phyloP scores from a whole-genome alignment of 1,139 yeast species.

The Ogataea hybrid region DNA sequence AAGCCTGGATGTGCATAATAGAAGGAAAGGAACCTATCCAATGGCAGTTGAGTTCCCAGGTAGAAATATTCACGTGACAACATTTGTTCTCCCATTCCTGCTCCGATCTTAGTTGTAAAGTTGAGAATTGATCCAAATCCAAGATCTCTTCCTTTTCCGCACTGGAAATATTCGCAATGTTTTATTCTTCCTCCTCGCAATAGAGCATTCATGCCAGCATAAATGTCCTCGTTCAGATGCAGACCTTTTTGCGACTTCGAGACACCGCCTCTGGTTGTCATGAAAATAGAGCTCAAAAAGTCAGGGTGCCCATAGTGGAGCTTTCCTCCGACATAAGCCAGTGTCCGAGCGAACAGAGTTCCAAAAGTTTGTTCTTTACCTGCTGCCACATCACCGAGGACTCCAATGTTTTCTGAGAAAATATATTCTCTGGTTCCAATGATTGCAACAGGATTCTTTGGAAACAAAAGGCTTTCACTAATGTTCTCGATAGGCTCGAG shows the following conservation, averaged over 20 bases:
- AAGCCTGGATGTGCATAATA: conserved; percentile 59
- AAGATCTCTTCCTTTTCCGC: conserved; percentile 57
- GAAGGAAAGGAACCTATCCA: conserved; percentile 51
- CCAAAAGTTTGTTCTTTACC: conserved; percentile 61
- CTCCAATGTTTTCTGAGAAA: conserved; percentile 53
- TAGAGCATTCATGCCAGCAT: conserved; percentile 55
- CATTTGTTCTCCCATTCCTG: conserved; percentile 61
- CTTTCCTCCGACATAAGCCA: conserved; percentile 55
- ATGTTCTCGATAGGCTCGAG: conserved; percentile 7
- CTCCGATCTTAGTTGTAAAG: conserved; percentile 55
- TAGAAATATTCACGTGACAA: conserved; percentile 52
- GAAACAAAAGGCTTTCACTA: conserved; percentile 12
- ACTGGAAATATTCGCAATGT: conserved; percentile 56
- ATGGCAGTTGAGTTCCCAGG: conserved; percentile 46
- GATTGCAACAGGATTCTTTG: conserved; percentile 48
- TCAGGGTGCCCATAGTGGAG: conserved; percentile 59
- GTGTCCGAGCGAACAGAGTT: conserved; percentile 52
- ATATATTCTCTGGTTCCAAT: conserved; percentile 55
- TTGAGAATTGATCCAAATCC: conserved; percentile 54
- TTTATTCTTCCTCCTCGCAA: conserved; percentile 54
- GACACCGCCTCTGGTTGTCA: conserved; percentile 57
- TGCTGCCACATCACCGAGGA: conserved; percentile 56
- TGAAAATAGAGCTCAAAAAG: conserved; percentile 46
- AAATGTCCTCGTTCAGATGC: conserved; percentile 55
- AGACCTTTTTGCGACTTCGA: conserved; percentile 56